Evolutionary conservation across 352 stramenopile species (phyloP), one percentile per base, ranked within the genome.

Genomic region (Globisporangium nagaii): DNA sequence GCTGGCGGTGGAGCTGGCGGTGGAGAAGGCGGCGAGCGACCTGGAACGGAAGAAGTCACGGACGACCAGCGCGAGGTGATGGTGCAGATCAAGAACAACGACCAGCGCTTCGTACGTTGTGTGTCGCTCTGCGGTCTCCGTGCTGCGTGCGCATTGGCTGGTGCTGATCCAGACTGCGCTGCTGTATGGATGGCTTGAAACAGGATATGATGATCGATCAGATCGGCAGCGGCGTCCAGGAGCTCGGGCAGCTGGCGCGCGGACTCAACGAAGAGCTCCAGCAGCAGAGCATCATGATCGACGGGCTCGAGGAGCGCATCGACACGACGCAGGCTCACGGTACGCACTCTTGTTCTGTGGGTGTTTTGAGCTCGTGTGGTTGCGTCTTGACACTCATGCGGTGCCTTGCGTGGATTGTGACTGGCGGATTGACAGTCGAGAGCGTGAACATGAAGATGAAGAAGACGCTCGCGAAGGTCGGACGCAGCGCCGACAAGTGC

Each of bases 201-300:
- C 59, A 93, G 84, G 84, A 94, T 41, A 73, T 84, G 64, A 88
- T 92, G 44, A 90, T 92, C 42, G 81, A 94, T 19, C 84, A 94
- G 60, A 91, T 94, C 55, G 81, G 84, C 19, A 78, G 71, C 9
- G 81, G 81, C 9, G 84, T 94, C 19, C 76, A 90, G 53, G 76
- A 84, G 30, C 71, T 94, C n/a, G 79, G 79, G 10, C 74, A 86
- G 52, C 66, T 92, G 11, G 84, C 81, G 9, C 77, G 81, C 22
- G 84, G 84, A 34, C 54, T 94, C 20, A 90, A 92, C 50, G 79
- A 94, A 42, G 84, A 94, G 62, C 65, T 94, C 27, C 77, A 90
- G 56, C 81, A 94, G 54, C 84, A 94, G 47, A 85, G 77, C 49
- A 88, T 94, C 53, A 94, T 94, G 84, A 89, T 92, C 51, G 81